Evolutionary conservation across 306 rosid species (phyloP), one percentile per base, ranked within the genome.

Genomic region (Vachellia pachyceras): DNA sequence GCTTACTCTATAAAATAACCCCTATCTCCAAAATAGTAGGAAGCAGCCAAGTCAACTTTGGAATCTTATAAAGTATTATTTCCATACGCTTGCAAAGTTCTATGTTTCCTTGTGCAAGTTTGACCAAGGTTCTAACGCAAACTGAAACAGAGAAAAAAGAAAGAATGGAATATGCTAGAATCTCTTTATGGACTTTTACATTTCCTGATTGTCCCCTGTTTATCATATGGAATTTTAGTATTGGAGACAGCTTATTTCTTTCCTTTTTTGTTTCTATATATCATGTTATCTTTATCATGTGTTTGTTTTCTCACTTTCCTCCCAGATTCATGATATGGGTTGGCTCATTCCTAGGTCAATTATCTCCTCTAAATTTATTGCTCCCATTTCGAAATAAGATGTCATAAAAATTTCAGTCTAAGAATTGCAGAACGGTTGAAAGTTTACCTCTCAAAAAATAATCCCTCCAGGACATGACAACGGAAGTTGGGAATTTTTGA

Each of bases 391-490:
- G 10, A 58, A 20, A 58, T 23, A 8, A 22, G 65, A 58, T 58
- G 36, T 5, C 36, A 9, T 3, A 58, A 11, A 22, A 58, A 58
- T 22, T 22, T 9, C 65, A 46, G 17, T 65, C 23, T 20, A 72
- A 36, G 10, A 80, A 77, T 13, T 60, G n/a, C 29, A 41, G 73
- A 42, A 17, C 7, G 66, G 61, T 42, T 36, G 44, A 64, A 69
- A 83, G 20, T 73, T 76, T 91, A 95, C 99, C 99, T 88, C 90
- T 90, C 80, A 71, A 41, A 78, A 88, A 90, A 88, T 95, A 95
- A 87, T 95, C 99, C 82, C 84, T 89, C 99, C 97, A 93, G 60
- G 99, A 90, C 92, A 95, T 91, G 83, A 77, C 81, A 76, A 90
- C 93, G 40, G 45, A 71, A 78, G 90, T 75, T 82, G 90, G 90